Evolutionary conservation across 176 grass and related monocot species (phyloP).

Genomic region (Triticum turgidum): DNA sequence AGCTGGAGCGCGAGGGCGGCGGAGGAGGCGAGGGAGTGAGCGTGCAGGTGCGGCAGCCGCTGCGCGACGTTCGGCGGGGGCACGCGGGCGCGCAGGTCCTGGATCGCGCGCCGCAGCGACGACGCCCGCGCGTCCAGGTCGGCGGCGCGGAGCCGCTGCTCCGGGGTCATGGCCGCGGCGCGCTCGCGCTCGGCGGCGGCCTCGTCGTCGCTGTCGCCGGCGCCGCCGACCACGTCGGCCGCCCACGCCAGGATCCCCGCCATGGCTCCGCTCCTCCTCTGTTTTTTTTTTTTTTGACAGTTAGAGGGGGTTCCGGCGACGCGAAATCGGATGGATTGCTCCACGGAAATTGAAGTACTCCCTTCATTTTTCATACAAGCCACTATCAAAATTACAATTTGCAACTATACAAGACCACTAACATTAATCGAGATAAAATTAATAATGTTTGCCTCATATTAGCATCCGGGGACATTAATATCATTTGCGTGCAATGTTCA

Average conservation of each 20-base stretch:
- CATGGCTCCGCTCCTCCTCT: slow-evolving; percentile 30
- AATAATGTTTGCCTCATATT: no score
- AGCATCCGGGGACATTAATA: no score
- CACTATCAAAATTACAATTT: no score
- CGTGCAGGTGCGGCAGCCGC: slow-evolving; percentile 84
- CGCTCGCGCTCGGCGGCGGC: slow-evolving; percentile 41
- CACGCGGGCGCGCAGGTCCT: slow-evolving; percentile 77
- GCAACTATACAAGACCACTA: no score
- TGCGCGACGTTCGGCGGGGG: slow-evolving; percentile 78
- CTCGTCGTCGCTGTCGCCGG: slow-evolving; percentile 46
- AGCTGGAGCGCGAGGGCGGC: slow-evolving; percentile 77
- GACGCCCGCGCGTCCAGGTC: slow-evolving; percentile 62
- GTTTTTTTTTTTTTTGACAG: no score
- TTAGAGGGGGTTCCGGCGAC: no score
- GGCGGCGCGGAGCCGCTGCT: slow-evolving; percentile 61
- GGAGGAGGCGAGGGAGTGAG: slow-evolving; percentile 85
- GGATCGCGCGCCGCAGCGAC: slow-evolving; percentile 66
- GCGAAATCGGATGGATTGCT: no score
- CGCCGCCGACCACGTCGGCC: slow-evolving; percentile 73
- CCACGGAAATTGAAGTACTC: no score
- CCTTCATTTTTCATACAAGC: no score
- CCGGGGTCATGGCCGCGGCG: slow-evolving; percentile 58
- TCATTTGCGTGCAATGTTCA: no score
- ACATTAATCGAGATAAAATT: no score
- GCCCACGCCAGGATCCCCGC: slow-evolving; percentile 90